These are phyloP conservation scores for Diplocarpon rosae DNA, from an alignment of 2,329 filamentous ascomycete genomes.

Conservation along the genomic window DNA sequence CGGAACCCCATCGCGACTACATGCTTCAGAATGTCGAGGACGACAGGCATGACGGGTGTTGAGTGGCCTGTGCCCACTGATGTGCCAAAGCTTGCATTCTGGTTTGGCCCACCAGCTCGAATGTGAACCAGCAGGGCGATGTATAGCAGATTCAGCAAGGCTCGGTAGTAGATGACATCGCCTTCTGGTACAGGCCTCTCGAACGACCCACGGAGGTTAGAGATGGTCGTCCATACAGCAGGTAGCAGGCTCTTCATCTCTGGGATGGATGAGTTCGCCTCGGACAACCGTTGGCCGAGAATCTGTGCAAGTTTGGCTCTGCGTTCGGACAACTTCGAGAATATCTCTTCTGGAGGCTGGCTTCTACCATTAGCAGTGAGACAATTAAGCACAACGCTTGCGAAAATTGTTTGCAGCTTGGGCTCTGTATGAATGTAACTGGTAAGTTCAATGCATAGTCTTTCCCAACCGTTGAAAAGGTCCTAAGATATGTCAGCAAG, in stretches of 20 bases:
- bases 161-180: constrained; percentile 65
- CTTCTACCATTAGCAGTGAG: constrained; percentile 64
- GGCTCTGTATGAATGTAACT: constrained; percentile 31
- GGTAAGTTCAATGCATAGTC: constrained; percentile 74
- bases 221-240: constrained; percentile 50
- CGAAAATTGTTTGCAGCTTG: constrained; percentile 23
- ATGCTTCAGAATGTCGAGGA: constrained; percentile 66
- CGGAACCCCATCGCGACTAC: constrained; percentile 77
- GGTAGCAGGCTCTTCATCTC: constrained; percentile 44
- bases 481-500: constrained; percentile 38
- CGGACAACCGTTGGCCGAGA: constrained; percentile 68
- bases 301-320: constrained; percentile 74
- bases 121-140: constrained; percentile 61
- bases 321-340: constrained; percentile 62
- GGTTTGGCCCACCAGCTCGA: constrained; percentile 22
- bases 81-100: constrained; percentile 12
- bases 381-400: constrained; percentile 66
- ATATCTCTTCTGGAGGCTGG: constrained; percentile 69
- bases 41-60: constrained; percentile 27
- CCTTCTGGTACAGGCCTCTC: constrained; percentile 45
- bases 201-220: constrained; percentile 42
- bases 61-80: constrained; percentile 18
- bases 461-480: constrained; percentile 82
- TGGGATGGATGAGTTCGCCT: constrained; percentile 36
- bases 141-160: constrained; percentile 74